Conservation (phyloP, 2,329 filamentous ascomycete species). For the Aureobasidium mangrovei region DNA sequence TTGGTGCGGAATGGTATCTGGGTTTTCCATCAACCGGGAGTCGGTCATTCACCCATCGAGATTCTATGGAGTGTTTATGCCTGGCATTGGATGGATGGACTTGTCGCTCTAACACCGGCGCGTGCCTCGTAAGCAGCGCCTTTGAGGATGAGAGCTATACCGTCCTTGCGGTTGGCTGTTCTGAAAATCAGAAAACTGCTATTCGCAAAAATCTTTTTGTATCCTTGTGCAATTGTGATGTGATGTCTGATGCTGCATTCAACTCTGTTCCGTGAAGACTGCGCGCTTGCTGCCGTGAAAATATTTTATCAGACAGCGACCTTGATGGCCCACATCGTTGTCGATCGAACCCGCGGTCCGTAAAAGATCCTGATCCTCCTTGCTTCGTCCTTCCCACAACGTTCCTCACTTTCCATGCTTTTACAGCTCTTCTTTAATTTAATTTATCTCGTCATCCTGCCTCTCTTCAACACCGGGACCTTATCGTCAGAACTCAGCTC, state of each 20-base stretch:
- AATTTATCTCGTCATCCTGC: no score
- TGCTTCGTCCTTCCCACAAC: neutral
- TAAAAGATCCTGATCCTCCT: neutral
- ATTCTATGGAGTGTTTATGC: conserved; percentile 9
- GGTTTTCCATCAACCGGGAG: neutral
- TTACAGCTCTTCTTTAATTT: no score
- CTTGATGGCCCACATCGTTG: conserved; percentile 10
- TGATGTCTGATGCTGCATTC: neutral
- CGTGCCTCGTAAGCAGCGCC: conserved; percentile 6
- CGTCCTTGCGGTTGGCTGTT: conserved; percentile 11
- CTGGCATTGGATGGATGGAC: conserved; percentile 6
- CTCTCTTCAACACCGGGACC: no score
- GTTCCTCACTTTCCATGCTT: no score
- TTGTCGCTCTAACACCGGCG: conserved; percentile 11
- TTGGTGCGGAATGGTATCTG: neutral
- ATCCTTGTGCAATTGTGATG: neutral
- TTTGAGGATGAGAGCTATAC: conserved; percentile 5
- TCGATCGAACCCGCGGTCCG: neutral
- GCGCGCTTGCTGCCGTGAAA: neutral
- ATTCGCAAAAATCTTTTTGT: conserved; percentile 6
- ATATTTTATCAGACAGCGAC: neutral
- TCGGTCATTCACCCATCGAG: conserved; percentile 13
- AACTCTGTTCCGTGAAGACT: no score
- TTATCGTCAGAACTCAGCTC: no score
- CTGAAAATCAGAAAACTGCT: conserved; percentile 15